Percentiles rank a stretch among this genome's conserved stretches.
Evolutionary conservation across 129 eudicot species (phyloP).

Genomic region (Sambucus nigra): DNA sequence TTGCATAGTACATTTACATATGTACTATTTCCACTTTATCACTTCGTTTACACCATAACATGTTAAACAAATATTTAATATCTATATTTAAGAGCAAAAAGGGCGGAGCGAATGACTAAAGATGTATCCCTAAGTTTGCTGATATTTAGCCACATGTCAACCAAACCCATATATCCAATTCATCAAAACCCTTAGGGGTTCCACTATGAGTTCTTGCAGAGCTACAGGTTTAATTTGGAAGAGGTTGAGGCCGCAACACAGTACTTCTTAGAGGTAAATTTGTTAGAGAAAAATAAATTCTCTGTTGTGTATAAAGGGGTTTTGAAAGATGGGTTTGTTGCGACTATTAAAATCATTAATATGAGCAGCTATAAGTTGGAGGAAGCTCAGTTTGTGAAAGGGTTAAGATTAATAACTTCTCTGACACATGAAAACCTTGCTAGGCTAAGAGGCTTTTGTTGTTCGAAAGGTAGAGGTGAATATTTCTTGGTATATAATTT

Average conservation of each 20-base stretch:
- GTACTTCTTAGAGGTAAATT: slow-evolving; percentile 64
- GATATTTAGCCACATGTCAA: too few relatives aligned
- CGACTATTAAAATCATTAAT: slow-evolving; percentile 60
- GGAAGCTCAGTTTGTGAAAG: slow-evolving; percentile 76
- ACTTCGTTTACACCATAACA: too few relatives aligned
- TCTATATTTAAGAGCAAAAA: too few relatives aligned
- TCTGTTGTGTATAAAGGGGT: slow-evolving; percentile 74
- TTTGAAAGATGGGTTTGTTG: slow-evolving; percentile 61
- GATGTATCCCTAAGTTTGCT: too few relatives aligned
- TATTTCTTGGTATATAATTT: slow-evolving; percentile 75
- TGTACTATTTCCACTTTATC: too few relatives aligned
- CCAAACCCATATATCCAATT: too few relatives aligned
- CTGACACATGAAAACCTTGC: slow-evolving; percentile 70
- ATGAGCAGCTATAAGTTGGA: slow-evolving; percentile 73
- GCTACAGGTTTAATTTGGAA: slow-evolving; percentile 61
- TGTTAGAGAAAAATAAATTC: slow-evolving; percentile 68
- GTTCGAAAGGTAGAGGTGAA: slow-evolving; percentile 76
- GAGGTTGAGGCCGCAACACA: slow-evolving; percentile 88
- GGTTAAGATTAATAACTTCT: slow-evolving; percentile 61
- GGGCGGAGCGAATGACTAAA: too few relatives aligned
- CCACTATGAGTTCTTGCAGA: slow-evolving; percentile 22
- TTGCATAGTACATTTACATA: too few relatives aligned
- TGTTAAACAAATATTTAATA: too few relatives aligned
- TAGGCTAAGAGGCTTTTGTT: slow-evolving; percentile 60
- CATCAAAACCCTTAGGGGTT: slow-evolving; percentile 11